Evolutionary conservation across 768 basidiomycete species (phyloP).

Genomic region (Pulveroboletus sp.): DNA sequence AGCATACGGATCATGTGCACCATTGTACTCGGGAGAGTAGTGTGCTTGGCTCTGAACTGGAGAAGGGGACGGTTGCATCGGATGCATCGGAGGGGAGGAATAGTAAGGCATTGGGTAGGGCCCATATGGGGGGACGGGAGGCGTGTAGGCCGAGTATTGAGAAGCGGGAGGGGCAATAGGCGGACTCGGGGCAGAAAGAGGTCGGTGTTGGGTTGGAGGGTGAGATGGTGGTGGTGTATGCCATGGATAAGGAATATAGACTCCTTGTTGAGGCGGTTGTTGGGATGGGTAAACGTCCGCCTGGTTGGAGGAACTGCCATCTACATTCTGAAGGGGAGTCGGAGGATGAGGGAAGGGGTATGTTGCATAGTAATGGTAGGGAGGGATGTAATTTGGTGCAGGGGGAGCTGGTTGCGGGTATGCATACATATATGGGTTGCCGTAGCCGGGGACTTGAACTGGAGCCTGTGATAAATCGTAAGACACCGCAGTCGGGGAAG

Average conservation of each 20-base stretch:
- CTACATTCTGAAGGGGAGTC: slow-evolving; percentile 37
- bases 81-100: slow-evolving; percentile 30
- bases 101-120: slow-evolving; percentile 35
- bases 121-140: slow-evolving; percentile 31
- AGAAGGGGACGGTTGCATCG: slow-evolving; percentile 25
- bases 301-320: slow-evolving; percentile 27
- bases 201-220: slow-evolving; percentile 40
- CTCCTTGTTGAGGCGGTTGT: slow-evolving; percentile 31
- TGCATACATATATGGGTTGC: slow-evolving; percentile 36
- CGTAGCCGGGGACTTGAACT: slow-evolving; percentile 29
- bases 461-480: slow-evolving; percentile 32
- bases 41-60: slow-evolving; percentile 25
- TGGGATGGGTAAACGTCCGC: slow-evolving; percentile 33
- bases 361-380: slow-evolving; percentile 42
- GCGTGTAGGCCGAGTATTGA: slow-evolving; percentile 32
- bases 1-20: slow-evolving; percentile 23
- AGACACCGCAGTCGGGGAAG: slow-evolving; percentile 31
- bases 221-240: slow-evolving; percentile 36
- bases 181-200: slow-evolving; percentile 31
- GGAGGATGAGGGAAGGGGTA: slow-evolving; percentile 54
- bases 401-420: slow-evolving; percentile 40
- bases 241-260: slow-evolving; percentile 32
- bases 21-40: slow-evolving; percentile 30
- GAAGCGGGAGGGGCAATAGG: slow-evolving; percentile 30
- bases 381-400: slow-evolving; percentile 38